These are phyloP conservation scores for Ajuga chamaepitys DNA, from an alignment of 257 asterid genomes.

Conservation along the genomic window DNA sequence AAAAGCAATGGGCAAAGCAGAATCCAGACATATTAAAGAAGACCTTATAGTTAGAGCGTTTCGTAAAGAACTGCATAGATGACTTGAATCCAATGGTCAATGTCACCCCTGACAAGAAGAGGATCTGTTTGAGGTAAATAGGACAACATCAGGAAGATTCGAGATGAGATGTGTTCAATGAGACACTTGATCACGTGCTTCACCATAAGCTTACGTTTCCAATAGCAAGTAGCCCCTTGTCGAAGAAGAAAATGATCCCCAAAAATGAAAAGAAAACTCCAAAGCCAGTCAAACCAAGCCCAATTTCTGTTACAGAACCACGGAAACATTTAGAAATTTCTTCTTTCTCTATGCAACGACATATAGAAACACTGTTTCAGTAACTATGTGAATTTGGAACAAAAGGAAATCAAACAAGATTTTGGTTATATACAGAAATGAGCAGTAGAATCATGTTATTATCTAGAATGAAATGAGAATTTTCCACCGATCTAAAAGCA, in stretches of 20 bases:
- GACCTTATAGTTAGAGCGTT: slow-evolving; percentile 73
- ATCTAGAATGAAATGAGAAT: not conserved
- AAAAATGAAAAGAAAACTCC: slow-evolving; percentile 79
- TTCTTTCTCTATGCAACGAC: not conserved
- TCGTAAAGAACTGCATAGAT: slow-evolving; percentile 75
- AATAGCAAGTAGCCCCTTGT: slow-evolving; percentile 83
- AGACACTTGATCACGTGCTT: slow-evolving; percentile 7
- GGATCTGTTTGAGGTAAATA: slow-evolving; percentile 50
- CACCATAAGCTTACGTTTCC: slow-evolving; percentile 64
- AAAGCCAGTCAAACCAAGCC: slow-evolving; percentile 86
- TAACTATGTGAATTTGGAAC: not conserved
- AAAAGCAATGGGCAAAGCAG: not conserved
- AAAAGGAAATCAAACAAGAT: not conserved
- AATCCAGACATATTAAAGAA: not conserved
- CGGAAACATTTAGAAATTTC: not conserved
- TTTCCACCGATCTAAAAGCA: not conserved
- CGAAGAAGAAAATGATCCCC: slow-evolving; percentile 80
- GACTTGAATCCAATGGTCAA: slow-evolving; percentile 77
- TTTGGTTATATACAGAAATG: not conserved
- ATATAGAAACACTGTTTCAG: not conserved
- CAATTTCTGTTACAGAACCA: slow-evolving; percentile 61
- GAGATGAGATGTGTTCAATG: not conserved
- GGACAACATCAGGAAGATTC: slow-evolving; percentile 4
- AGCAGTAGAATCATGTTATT: not conserved
- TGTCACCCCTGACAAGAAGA: slow-evolving; percentile 78